Evolutionary conservation across 371 early-diverging fungal species (phyloP), one percentile per base, ranked within the genome.

Genomic region (Dichotomocladium elegans): DNA sequence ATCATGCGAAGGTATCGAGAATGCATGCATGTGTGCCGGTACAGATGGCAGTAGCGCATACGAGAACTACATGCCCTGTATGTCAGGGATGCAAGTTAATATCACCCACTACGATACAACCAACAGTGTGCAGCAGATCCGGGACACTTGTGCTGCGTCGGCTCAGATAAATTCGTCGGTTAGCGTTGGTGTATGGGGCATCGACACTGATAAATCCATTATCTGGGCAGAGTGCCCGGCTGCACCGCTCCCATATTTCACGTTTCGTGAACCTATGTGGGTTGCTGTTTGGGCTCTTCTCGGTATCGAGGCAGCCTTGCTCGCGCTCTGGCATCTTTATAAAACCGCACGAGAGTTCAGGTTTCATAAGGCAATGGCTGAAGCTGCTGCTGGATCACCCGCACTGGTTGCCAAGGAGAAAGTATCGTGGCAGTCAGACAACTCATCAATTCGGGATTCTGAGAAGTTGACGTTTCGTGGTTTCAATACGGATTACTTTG

Each of bases 401-500:
- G 65, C 74, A 35, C 53, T 73, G 10, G 58, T 56, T 11, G 57
- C 75, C 52, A 64, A 2, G 11, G n/a, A n/a, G n/a, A n/a, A n/a
- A n/a, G n/a, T n/a, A n/a, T n/a, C 17, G 33, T 42, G 24, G 51
- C 51, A 27, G 42, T 30, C 54, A 29, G 53, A 61, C 12, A 55
- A 57, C 10, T 58, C 61, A 11, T 65, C 70, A 24, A 52, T 74
- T 24, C 51, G 63, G 29, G 70, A 72, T 25, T 67, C 67, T 8
- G 76, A 77, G 27, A 60, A 64, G 25, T 59, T 85, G 44, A 66
- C 64, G 10, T 79, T 89, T 60, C 78, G 78, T 53, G 89, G 91
- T 4, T 91, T 80, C 68, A 59, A 70, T 12, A 60, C 62, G 44
- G 81, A 81, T 66, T 55, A 64, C 27, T 68, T 80, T 49, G 89